phyloP scores from a whole-genome alignment of 2,329 filamentous ascomycete genomes.

The Colletotrichum australisinense region DNA sequence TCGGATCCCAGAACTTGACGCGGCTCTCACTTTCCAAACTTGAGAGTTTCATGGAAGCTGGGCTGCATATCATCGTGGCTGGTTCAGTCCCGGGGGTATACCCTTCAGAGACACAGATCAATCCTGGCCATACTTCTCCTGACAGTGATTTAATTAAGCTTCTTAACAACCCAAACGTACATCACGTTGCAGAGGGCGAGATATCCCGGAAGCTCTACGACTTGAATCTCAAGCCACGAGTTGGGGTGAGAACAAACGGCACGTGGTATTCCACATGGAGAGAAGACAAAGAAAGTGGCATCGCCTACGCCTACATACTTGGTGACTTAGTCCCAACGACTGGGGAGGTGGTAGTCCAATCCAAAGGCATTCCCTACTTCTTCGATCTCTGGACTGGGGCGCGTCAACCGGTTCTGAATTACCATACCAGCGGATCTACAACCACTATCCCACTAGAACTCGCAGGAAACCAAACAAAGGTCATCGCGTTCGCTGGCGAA shows the following conservation, averaged over 20 bases:
- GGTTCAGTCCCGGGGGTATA: not conserved
- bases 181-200: not conserved
- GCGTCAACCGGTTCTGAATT: conserved; percentile 2
- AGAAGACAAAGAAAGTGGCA: not conserved
- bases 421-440: not conserved
- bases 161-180: not conserved
- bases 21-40: conserved; percentile 46
- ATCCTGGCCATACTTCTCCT: not conserved
- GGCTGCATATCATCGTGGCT: conserved; percentile 55
- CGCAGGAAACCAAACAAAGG: conserved; percentile 18
- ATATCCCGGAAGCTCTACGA: not conserved
- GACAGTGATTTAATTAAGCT: not conserved
- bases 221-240: conserved; percentile 9
- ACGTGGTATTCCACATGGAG: conserved; percentile 26
- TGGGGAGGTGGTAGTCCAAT: conserved; percentile 7
- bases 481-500: not conserved
- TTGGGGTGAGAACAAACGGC: not conserved
- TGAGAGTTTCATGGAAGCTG: conserved; percentile 46
- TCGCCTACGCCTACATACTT: conserved; percentile 22
- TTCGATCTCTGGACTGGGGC: conserved; percentile 26
- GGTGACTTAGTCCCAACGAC: not conserved
- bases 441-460: conserved; percentile 17
- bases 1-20: conserved; percentile 49
- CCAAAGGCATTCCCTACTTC: not conserved
- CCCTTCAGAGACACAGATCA: not conserved